Conservation (phyloP, 2,329 filamentous ascomycete genomes). For the Aspergillus unguis region DNA sequence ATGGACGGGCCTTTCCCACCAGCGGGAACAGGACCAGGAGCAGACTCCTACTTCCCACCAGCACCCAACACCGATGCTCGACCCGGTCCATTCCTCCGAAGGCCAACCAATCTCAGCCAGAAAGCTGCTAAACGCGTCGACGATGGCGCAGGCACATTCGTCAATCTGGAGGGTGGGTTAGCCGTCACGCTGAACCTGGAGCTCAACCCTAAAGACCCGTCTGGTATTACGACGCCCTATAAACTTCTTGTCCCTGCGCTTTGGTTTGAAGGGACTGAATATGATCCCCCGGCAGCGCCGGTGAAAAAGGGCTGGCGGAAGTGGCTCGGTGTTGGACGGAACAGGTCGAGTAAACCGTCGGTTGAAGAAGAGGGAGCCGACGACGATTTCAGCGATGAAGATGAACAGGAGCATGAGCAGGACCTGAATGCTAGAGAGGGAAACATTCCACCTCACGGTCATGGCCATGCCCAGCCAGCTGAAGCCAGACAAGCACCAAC, state of each 20-base stretch:
- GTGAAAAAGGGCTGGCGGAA: slow-evolving; percentile 41
- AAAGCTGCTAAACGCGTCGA: slow-evolving; percentile 53
- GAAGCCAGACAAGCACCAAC: background rate
- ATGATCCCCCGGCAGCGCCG: slow-evolving; percentile 35
- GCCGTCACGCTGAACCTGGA: slow-evolving; percentile 89
- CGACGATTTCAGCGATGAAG: slow-evolving; percentile 18
- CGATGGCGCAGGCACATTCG: slow-evolving; percentile 51
- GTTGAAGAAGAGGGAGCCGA: slow-evolving; percentile 23
- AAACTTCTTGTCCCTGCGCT: slow-evolving; percentile 79
- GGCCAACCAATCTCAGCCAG: slow-evolving; percentile 64
- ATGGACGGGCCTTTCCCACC: slow-evolving; percentile 33
- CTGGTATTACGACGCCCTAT: slow-evolving; percentile 85
- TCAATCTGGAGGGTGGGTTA: slow-evolving; percentile 78
- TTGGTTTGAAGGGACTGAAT: slow-evolving; percentile 46
- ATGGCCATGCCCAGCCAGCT: background rate
- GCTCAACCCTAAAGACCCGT: slow-evolving; percentile 77
- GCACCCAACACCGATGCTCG: slow-evolving; percentile 22
- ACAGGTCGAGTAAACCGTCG: slow-evolving; percentile 21
- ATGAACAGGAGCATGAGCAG: slow-evolving; percentile 14
- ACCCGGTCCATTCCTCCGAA: slow-evolving; percentile 59
- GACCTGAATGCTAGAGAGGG: background rate
- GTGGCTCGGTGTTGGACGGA: slow-evolving; percentile 32
- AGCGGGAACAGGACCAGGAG: slow-evolving; percentile 20
- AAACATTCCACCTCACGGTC: background rate
- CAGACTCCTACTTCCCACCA: slow-evolving; percentile 33